phyloP scores from a whole-genome alignment of 129 eudicot genomes.

The Flaveria bidentis region DNA sequence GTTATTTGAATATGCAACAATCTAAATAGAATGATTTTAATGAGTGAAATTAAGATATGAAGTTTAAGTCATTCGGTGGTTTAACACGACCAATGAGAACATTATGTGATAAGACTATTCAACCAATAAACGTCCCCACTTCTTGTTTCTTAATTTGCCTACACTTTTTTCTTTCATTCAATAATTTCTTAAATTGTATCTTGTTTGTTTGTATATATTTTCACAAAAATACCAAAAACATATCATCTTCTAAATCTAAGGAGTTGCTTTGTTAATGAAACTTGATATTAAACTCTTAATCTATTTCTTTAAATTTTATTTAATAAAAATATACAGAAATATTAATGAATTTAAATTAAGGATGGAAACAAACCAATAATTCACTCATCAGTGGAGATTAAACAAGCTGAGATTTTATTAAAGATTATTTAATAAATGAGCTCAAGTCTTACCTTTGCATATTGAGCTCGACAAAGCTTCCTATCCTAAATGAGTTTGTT shows the following conservation, averaged over 20 bases:
- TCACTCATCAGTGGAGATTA: too few relatives aligned
- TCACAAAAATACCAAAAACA: neutral
- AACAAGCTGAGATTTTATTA: too few relatives aligned
- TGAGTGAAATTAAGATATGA: constrained; percentile 33
- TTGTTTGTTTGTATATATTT: neutral
- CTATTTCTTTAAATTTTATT: neutral
- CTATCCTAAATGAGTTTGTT: too few relatives aligned
- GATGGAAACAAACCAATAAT: neutral
- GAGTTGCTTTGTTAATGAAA: neutral
- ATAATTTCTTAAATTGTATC: neutral
- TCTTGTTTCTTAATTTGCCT: constrained; percentile 29
- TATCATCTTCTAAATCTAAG: neutral
- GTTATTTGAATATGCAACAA: constrained; percentile 24
- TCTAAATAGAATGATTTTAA: constrained; percentile 9
- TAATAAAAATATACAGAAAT: too few relatives aligned
- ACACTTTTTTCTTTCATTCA: constrained; percentile 7
- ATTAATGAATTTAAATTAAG: neutral
- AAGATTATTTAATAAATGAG: too few relatives aligned
- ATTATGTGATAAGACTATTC: constrained; percentile 30
- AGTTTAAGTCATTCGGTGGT: constrained; percentile 32
- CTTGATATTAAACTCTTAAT: neutral
- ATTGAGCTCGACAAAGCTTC: too few relatives aligned
- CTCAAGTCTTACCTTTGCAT: too few relatives aligned
- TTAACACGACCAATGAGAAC: constrained; percentile 35
- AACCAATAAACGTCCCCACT: constrained; percentile 40